Evolutionary conservation across 345 rosid genomes (phyloP), one percentile per base, ranked within the genome.

Genomic region (Crucihimalaya himalaica): DNA sequence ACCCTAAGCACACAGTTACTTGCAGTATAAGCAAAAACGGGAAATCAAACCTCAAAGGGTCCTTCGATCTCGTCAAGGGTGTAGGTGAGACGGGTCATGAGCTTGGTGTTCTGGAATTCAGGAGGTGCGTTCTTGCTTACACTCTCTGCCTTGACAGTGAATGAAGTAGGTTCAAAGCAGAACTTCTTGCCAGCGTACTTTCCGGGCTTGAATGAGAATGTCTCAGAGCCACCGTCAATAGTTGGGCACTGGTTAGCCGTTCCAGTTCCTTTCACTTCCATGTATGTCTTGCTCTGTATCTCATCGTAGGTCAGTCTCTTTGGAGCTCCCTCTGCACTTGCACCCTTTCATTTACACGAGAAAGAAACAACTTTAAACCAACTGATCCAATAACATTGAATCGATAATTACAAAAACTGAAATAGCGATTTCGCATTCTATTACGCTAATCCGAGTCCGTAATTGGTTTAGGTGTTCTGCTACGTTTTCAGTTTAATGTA

Each of bases 81-180:
- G 84, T 94, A 94, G 73, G 98, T 94, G 29, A 94, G 84, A 15
- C 96, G 96, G 53, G 98, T 94, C 98, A 91, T 94, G 83, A 94
- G 98, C 84, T 89, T 94, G 68, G 97, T 94, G 50, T 87, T 80
- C 70, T 94, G 97, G 90, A 94, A 94, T 18, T 89, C 98, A 0
- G 97, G 86, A 1, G 98, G 90, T 23, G 97, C 56, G 31, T 89
- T 94, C 84, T 91, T 94, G 90, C 10, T 84, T 5, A 94, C 84
- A 29, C 89, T 29, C 45, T 94, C 98, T 4, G 98, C 95, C 79
- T 94, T 91, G 81, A 94, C 97, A 2, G 96, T 94, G 87, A 94
- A 94, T 14, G 98, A 94, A 75, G 98, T 94, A 1, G 98, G 98
- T 78, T 94, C 98, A 2, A 94, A 65, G 86, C 97, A 94, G 63